Evolutionary conservation across 2,329 filamentous ascomycete genomes (phyloP), one percentile per base, ranked within the genome.

Genomic region (Calonectria ilicicola): DNA sequence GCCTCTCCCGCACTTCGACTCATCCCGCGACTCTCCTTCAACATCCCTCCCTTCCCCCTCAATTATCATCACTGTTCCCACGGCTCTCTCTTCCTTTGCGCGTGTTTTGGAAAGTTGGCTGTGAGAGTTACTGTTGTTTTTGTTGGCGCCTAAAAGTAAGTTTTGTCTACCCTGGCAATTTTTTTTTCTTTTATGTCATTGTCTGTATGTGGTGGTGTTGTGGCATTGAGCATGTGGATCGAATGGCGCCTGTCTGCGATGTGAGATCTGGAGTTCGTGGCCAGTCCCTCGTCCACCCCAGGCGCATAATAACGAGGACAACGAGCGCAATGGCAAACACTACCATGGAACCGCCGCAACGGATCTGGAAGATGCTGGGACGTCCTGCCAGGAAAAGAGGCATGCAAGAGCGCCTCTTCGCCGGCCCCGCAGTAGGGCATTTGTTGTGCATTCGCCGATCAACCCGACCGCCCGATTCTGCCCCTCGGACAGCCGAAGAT

Each of bases 91-190:
- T 87, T 87, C 86, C 84, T 83, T 86, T 85, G 81, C 84, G 84
- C 84, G 83, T 84, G 82, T 85, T 85, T 85, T 83, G 83, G 82
- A 83, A 82, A 78, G 79, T 84, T 84, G 82, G 81, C 83, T 84
- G 80, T 84, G 81, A 84, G 80, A 82, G 80, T 83, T 83, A 83
- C 82, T 83, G 81, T 84, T 84, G 84, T 85, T 87, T 84, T 87
- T 87, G 83, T 84, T 85, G 86, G 86, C 86, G 86, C 86, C 83
- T 83, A 88, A 89, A 88, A 88, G 87, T 89, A 83, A 88, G 87
- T 88, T 75, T 77, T 74, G 53, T 70, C 56, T 66, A 42, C 64
- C 49, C 42, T 69, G 69, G 65, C 58, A 62, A 32, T 32, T 46
- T 66, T 74, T 69, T 77, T 69, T 63, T 75, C 72, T 73, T 40